Percentiles rank a stretch among this genome's conserved stretches.
Evolutionary conservation across 176 grass and related monocot species (phyloP).

Genomic region (Triticum urartu): DNA sequence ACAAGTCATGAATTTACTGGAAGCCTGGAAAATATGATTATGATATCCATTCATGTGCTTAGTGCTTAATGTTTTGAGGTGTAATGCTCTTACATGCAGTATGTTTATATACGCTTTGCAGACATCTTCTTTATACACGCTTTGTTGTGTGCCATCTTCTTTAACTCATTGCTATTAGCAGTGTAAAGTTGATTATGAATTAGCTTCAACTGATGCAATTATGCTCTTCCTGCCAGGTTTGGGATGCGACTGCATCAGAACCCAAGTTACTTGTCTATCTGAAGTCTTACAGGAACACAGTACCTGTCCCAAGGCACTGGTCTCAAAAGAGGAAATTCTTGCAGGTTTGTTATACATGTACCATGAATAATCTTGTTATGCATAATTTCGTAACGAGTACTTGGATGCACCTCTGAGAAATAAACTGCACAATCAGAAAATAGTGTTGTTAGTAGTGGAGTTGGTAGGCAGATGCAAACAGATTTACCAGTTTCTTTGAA

Average conservation of each 20-base stretch:
- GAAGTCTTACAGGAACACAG: conserved; percentile 83
- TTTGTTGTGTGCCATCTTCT: background rate
- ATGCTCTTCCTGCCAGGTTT: conserved; percentile 52
- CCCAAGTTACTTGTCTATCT: conserved; percentile 76
- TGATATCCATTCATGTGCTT: conserved; percentile 1
- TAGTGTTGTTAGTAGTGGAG: background rate
- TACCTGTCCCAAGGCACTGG: conserved; percentile 91
- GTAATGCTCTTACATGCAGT: conserved; percentile 2
- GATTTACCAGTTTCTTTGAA: background rate
- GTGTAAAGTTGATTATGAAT: background rate
- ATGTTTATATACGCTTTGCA: conserved; percentile 13
- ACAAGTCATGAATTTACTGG: conserved; percentile 7
- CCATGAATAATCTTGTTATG: conserved; percentile 16
- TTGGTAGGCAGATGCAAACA: background rate
- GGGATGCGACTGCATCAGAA: conserved; percentile 79
- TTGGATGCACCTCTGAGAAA: background rate
- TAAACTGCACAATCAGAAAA: background rate
- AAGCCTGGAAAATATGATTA: conserved; percentile 2
- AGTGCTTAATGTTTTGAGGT: background rate
- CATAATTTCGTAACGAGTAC: background rate
- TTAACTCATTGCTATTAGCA: background rate
- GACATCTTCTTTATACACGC: background rate
- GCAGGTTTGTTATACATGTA: conserved; percentile 55
- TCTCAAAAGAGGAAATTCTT: conserved; percentile 88
- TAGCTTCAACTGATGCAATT: background rate